A percentile compares a stretch with the other conserved stretches of the same genome.
These are phyloP conservation scores for Colletotrichum neosansevieriae DNA, from an alignment of 2,329 filamentous ascomycete genomes.

Conservation along the genomic window DNA sequence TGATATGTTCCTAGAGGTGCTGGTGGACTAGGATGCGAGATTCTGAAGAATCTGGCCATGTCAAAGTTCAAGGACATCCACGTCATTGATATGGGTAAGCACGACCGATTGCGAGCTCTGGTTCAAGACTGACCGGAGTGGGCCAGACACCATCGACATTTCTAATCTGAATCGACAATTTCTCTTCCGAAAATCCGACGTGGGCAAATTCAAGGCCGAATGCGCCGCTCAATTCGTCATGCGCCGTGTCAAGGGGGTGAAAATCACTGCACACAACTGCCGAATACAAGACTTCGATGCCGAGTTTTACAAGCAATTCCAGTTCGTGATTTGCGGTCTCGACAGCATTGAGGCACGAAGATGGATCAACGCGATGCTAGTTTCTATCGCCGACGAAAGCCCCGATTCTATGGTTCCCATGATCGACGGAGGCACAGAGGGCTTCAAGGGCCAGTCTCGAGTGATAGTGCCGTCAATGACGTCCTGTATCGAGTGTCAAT, in stretches of 20 bases:
- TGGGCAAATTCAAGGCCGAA: constrained; percentile 93
- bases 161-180: constrained; percentile 99
- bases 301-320: constrained; percentile 97
- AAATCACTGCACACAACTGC: constrained; percentile 92
- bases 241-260: constrained; percentile 87
- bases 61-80: constrained; percentile 98
- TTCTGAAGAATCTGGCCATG: constrained; percentile 93
- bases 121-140: constrained; percentile 22
- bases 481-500: constrained; percentile 97
- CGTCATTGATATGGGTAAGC: constrained; percentile 95
- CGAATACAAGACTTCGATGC: constrained; percentile 98
- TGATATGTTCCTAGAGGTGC: constrained; percentile 75
- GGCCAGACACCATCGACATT: constrained; percentile 92
- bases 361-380: constrained; percentile 96
- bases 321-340: constrained; percentile 90
- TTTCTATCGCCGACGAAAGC: constrained; percentile 84
- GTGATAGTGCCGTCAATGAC: constrained; percentile 93
- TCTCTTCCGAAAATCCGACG: constrained; percentile 90
- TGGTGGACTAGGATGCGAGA: constrained; percentile 94
- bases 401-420: constrained; percentile 91
- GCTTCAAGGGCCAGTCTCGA: constrained; percentile 96
- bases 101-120: background rate
- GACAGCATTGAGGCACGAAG: constrained; percentile 98
- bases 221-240: constrained; percentile 94
- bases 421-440: constrained; percentile 96